A percentile compares a stretch with the other conserved stretches of the same genome.
phyloP scores from a whole-genome alignment of 805 yeast genomes.

The Schwanniomyces occidentalis region DNA sequence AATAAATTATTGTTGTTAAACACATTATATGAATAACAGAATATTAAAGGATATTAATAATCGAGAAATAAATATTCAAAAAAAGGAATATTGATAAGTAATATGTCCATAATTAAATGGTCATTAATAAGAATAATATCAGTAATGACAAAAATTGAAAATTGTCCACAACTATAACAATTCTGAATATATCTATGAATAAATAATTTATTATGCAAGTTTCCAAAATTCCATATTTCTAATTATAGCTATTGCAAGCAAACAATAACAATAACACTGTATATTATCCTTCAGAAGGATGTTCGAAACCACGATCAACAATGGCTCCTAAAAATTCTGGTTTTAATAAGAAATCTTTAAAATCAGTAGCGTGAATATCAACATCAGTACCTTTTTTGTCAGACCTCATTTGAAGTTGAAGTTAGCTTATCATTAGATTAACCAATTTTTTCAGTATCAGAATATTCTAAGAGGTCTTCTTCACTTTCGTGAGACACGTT shows the following conservation, averaged over 20 bases:
- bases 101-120: too few species aligned
- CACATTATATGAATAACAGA: too few species aligned
- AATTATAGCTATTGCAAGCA: too few species aligned
- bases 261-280: constrained; percentile 1
- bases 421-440: constrained; percentile 56
- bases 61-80: too few species aligned
- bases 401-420: constrained; percentile 39
- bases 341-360: constrained; percentile 94
- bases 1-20: too few species aligned
- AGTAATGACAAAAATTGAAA: constrained; percentile 5
- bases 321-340: constrained; percentile 97
- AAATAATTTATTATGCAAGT: too few species aligned
- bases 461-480: constrained; percentile 98
- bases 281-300: constrained; percentile 96
- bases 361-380: constrained; percentile 97
- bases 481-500: constrained; percentile 92
- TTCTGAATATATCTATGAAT: too few species aligned
- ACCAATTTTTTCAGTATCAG: constrained; percentile 95
- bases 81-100: too few species aligned
- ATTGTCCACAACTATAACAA: not conserved
- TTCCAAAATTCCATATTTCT: too few species aligned
- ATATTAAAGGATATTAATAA: too few species aligned
- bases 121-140: too few species aligned
- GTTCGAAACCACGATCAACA: constrained; percentile 99
- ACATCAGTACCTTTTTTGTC: constrained; percentile 96